These are phyloP conservation scores for Ogataea philodendri DNA, from an alignment of 805 yeast species.

Conservation along the genomic window DNA sequence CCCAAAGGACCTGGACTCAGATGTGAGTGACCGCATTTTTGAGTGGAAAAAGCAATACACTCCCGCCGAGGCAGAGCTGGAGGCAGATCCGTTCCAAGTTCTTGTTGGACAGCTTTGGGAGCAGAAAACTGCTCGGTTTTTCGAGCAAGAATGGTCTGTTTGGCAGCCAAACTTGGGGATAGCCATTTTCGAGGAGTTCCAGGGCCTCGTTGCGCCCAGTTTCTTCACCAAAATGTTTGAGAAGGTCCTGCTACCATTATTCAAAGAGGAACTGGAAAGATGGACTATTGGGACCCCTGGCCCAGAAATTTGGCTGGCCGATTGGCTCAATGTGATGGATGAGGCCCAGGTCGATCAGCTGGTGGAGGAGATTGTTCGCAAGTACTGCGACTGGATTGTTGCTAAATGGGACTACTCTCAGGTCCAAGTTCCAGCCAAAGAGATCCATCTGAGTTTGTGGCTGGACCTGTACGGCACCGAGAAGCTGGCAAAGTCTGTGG, in stretches of 20 bases:
- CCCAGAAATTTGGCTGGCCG: conserved; percentile 28
- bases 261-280: conserved; percentile 31
- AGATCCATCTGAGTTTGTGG: conserved; percentile 30
- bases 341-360: conserved; percentile 18
- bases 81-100: conserved; percentile 31
- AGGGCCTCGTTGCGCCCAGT: conserved; percentile 32
- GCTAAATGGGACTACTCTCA: conserved; percentile 20
- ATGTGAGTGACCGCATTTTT: not conserved
- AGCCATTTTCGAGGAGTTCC: conserved; percentile 36
- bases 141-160: conserved; percentile 38
- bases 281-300: conserved; percentile 35
- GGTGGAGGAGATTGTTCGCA: conserved; percentile 13
- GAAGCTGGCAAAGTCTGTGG: conserved; percentile 20
- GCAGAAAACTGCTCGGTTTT: conserved; percentile 30
- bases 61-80: conserved; percentile 3
- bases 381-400: conserved; percentile 24
- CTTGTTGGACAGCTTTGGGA: conserved; percentile 38
- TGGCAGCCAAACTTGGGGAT: conserved; percentile 40
- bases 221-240: conserved; percentile 29
- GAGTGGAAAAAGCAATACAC: conserved; percentile 23
- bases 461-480: conserved; percentile 34
- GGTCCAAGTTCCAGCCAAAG: conserved; percentile 7
- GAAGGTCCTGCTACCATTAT: conserved; percentile 37
- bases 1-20: conserved; percentile 4
- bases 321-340: conserved; percentile 25